Conservation (phyloP, 305 asterid species). For the Withania somnifera region DNA sequence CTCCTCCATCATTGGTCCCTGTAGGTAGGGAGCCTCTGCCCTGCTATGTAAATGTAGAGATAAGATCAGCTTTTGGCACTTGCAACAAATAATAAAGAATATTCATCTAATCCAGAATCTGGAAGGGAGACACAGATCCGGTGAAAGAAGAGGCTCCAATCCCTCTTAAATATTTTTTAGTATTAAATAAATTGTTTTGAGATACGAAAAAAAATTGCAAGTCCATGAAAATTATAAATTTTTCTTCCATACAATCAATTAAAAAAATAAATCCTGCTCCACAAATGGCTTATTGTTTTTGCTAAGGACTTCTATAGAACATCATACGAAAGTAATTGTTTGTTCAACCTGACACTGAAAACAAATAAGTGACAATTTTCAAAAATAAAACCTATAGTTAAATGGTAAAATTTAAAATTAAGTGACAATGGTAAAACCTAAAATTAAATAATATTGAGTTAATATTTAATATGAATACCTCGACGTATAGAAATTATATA, state of each 20-base stretch:
- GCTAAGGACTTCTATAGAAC: not conserved
- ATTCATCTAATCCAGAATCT: not conserved
- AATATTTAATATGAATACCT: not conserved
- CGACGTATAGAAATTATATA: not conserved
- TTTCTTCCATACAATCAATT: not conserved
- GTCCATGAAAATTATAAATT: not conserved
- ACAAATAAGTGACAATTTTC: not conserved
- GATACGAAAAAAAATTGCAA: not conserved
- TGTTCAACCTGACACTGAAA: not conserved
- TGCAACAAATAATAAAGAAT: not conserved
- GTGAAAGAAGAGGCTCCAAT: not conserved
- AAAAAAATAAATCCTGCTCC: not conserved
- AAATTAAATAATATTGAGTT: not conserved
- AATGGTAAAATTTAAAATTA: not conserved
- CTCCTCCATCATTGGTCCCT: conserved; percentile 31
- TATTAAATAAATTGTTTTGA: not conserved
- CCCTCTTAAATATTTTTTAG: not conserved
- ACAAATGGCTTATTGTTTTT: not conserved
- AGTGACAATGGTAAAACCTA: not conserved
- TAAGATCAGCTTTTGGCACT: not conserved
- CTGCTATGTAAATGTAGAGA: conserved; percentile 22
- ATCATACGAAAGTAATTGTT: not conserved
- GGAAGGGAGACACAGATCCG: not conserved
- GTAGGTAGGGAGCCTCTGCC: conserved; percentile 41
- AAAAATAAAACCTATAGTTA: not conserved